Evolutionary conservation across 1,284 basidiomycete genomes (phyloP).

Genomic region (Porogramme epimiltina): DNA sequence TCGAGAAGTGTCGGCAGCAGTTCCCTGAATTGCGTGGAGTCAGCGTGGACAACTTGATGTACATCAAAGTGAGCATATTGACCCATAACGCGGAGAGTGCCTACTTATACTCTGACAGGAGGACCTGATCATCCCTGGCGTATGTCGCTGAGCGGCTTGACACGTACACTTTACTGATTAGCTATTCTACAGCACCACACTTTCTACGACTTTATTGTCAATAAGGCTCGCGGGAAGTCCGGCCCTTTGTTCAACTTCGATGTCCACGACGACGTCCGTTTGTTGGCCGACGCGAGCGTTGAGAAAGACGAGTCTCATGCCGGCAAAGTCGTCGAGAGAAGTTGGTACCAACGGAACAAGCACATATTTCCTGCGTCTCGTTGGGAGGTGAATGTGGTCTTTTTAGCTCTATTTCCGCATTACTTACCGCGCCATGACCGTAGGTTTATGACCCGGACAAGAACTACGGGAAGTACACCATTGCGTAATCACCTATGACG

Average conservation of each 20-base stretch:
- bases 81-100: not conserved
- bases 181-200: constrained; percentile 82
- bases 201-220: constrained; percentile 98
- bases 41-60: constrained; percentile 97
- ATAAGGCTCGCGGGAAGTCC: constrained; percentile 97
- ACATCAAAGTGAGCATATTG: constrained; percentile 77
- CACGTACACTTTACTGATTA: not conserved
- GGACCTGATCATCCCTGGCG: constrained; percentile 85
- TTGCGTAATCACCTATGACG: constrained; percentile 43
- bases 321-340: constrained; percentile 96
- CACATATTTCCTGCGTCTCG: constrained; percentile 96
- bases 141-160: constrained; percentile 54
- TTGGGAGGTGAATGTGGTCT: constrained; percentile 73
- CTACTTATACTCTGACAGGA: constrained; percentile 54
- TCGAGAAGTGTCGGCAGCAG: constrained; percentile 92
- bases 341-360: constrained; percentile 95
- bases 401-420: not conserved
- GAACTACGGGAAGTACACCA: constrained; percentile 87
- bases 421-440: not conserved
- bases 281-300: constrained; percentile 92
- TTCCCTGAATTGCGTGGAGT: constrained; percentile 90
- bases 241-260: constrained; percentile 99
- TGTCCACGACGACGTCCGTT: constrained; percentile 96
- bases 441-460: constrained; percentile 92
- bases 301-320: constrained; percentile 99